These are phyloP conservation scores for Solanum bukasovii DNA, from an alignment of 257 asterid species.

Conservation along the genomic window DNA sequence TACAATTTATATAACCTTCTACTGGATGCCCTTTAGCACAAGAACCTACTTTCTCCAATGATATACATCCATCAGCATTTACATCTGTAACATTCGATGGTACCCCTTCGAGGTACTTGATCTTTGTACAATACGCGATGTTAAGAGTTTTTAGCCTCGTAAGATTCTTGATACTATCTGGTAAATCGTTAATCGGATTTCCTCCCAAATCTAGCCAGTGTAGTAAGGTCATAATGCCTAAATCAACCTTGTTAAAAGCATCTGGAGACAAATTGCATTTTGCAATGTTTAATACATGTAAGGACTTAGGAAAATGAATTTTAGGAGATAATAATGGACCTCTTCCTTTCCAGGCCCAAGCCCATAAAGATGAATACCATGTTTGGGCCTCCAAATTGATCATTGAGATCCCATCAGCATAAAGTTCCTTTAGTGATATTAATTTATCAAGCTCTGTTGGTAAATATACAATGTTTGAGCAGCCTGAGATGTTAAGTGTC, in stretches of 20 bases:
- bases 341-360: background rate
- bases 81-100: background rate
- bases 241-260: background rate
- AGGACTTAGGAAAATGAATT: background rate
- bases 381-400: background rate
- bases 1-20: background rate
- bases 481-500: conserved; percentile 2
- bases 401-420: conserved; percentile 6
- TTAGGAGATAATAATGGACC: background rate
- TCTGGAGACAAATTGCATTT: conserved; percentile 5
- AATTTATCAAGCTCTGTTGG: background rate
- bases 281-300: conserved; percentile 1
- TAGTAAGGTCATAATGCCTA: background rate
- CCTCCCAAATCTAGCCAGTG: background rate
- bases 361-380: background rate
- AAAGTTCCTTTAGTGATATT: background rate
- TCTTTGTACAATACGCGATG: background rate
- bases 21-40: background rate
- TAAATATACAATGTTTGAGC: background rate
- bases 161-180: conserved; percentile 7
- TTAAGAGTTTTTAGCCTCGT: background rate
- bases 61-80: background rate
- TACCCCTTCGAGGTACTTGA: background rate
- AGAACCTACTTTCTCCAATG: background rate
- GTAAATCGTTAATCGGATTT: background rate